Evolutionary conservation across 2,329 filamentous ascomycete species (phyloP), one percentile per base, ranked within the genome.

Genomic region (Truncatella angustata): DNA sequence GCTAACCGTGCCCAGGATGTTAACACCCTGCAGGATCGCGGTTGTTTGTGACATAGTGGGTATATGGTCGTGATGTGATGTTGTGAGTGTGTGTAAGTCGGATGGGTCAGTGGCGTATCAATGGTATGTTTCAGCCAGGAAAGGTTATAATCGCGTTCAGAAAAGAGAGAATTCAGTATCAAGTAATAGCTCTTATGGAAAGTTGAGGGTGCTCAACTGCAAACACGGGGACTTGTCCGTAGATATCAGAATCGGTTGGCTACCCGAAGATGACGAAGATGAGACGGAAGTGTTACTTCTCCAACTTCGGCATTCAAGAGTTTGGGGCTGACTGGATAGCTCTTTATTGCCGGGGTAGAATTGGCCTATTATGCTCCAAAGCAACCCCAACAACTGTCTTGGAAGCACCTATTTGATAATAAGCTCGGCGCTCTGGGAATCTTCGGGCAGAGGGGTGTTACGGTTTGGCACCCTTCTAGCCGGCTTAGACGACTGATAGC

Each of bases 1-100:
- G 66, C 85, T 85, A 67, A 97, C 76, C 56, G 82, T 73, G 66
- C 91, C 93, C 65, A 91, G 86, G 79, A 97, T 84, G 73, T 86
- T 84, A 67, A 97, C 92, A 73, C 91, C 91, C 72, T 91, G 86
- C 61, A 97, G 87, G 67, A 96, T 88, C 58, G 80, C 75, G 52
- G 96, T 88, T 66, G 82, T 82, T 60, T 81, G 78, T 59, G 85
- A 79, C 87, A 91, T 91, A 28, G 14, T 51, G 6, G 37, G 11
- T 28, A 24, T 46, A 12, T 42, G 23, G 21, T 50, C 12, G 20
- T 40, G 47, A n/a, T 23, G 24, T 34, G 11, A n/a, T 35, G 16
- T 12, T 21, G 32, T 43, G 18, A 23, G 5, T 35, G 39, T 20
- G 20, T 45, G 14, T 45, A 44, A 51, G 49, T 51, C 40, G 36